A percentile compares a stretch with the other conserved stretches of the same genome.
Conservation (phyloP, 148 eudicot species). For the Rheum nobile region DNA sequence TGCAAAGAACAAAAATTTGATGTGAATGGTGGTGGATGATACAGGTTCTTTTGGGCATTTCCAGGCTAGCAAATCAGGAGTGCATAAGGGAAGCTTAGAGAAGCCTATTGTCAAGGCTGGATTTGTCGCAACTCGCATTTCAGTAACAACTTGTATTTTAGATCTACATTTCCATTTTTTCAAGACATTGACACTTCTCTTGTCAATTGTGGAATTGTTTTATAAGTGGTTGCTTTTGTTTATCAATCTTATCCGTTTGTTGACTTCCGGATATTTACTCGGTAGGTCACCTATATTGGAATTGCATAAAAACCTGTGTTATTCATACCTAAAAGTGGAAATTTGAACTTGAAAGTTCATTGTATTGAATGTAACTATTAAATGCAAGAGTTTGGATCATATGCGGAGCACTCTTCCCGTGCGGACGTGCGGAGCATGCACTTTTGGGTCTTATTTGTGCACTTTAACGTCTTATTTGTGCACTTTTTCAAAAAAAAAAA, state of each 20-base stretch:
- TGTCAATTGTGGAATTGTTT: neutral
- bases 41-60: constrained; percentile 98
- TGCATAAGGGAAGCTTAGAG: constrained; percentile 75
- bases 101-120: constrained; percentile 84
- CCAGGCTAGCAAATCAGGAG: constrained; percentile 98
- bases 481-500: too few species aligned
- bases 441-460: too few species aligned
- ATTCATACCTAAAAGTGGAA: neutral
- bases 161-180: neutral
- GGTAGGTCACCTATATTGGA: constrained; percentile 55
- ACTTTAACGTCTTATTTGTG: too few species aligned
- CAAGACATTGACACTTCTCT: neutral
- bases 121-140: constrained; percentile 95
- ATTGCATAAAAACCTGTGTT: neutral
- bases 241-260: neutral
- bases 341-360: neutral
- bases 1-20: neutral
- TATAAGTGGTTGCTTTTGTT: neutral
- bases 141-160: constrained; percentile 37
- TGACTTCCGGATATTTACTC: constrained; percentile 1
- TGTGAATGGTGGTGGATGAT: neutral
- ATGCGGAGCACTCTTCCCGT: too few species aligned
- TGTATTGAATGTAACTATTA: neutral
- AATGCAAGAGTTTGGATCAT: too few species aligned
- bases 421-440: too few species aligned